A percentile compares a stretch with the other conserved stretches of the same genome.
These are phyloP conservation scores for Colletotrichum australisinense DNA, from an alignment of 2,329 filamentous ascomycete genomes.

Conservation along the genomic window DNA sequence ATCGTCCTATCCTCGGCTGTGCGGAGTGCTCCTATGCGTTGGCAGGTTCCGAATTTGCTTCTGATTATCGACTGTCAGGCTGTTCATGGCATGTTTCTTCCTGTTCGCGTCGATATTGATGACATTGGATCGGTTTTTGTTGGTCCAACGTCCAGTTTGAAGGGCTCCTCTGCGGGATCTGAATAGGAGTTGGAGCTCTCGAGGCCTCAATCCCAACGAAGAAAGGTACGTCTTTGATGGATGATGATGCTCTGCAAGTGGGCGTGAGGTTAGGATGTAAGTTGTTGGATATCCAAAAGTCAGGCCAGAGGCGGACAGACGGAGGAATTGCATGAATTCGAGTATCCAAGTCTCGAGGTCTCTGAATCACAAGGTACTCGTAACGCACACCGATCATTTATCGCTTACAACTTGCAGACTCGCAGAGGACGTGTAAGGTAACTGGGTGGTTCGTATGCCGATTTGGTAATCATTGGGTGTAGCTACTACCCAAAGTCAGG, in stretches of 20 bases:
- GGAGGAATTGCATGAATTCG: constrained; percentile 3
- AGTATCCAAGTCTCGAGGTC: not conserved
- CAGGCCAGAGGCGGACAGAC: constrained; percentile 18
- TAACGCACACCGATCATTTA: not conserved
- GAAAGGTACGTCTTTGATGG: constrained; percentile 1
- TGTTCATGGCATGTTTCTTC: constrained; percentile 25
- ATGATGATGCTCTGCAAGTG: not conserved
- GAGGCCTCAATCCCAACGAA: constrained; percentile 24
- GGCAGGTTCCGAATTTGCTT: constrained; percentile 24
- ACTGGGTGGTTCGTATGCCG: not conserved
- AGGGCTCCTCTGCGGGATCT: not conserved
- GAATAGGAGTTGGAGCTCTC: constrained; percentile 1
- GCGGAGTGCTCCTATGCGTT: constrained; percentile 10
- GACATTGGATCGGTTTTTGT: constrained; percentile 22
- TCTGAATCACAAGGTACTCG: not conserved
- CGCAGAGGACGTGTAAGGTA: not conserved
- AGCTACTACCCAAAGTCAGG: not conserved
- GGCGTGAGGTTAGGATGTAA: constrained; percentile 27
- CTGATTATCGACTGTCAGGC: constrained; percentile 16
- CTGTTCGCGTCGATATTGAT: constrained; percentile 3
- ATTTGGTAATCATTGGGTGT: constrained; percentile 1
- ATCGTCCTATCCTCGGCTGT: constrained; percentile 36
- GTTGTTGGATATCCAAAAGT: not conserved
- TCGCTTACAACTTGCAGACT: not conserved
- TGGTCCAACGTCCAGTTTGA: not conserved